Evolutionary conservation across 441 rosid genomes (phyloP), one percentile per base, ranked within the genome.

Genomic region (Lepidium campestre): DNA sequence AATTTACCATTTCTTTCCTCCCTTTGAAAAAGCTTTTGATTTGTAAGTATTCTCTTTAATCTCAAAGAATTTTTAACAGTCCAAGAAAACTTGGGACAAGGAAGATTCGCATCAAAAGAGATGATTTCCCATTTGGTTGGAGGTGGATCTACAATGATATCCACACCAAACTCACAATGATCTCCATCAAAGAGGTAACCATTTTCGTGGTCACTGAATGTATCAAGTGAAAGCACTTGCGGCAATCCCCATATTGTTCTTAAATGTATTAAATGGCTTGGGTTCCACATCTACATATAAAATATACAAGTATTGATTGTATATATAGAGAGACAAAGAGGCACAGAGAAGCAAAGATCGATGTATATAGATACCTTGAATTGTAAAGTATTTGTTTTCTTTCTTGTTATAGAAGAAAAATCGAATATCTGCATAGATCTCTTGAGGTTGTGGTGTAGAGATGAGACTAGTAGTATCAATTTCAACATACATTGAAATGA

Each of bases 351-450:
- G n/a, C 41, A 10, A 17, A 17, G 18, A 54, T 11, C 11, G 1
- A 34, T 25, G 55, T 20, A 36, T 3, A 13, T 1, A 23, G 4
- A n/a, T 7, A 65, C 62, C 55, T 66, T 66, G 62, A 31, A 66
- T 53, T 19, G 45, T 32, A 20, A 42, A 22, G 52, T 66, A 66
- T 8, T 66, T 42, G 34, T 42, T 31, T 44, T 42, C 54, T 5
- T 42, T 54, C 7, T 54, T 66, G 42, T 66, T 66, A 13, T 17
- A 54, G 8, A 66, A 12, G 13, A 55, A 66, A 14, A 66, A 66
- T 0, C 17, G 17, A 12, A 66, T 7, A 54, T 66, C 15, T 6
- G 65, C 65, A 29, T 3, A 60, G 8, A 60, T 52, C 52, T 57
- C 63, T 15, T 10, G 48, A 22, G 0, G 46, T 1, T 18, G 45